Evolutionary conservation across 345 rosid genomes (phyloP).

Genomic region (Populus davidiana): DNA sequence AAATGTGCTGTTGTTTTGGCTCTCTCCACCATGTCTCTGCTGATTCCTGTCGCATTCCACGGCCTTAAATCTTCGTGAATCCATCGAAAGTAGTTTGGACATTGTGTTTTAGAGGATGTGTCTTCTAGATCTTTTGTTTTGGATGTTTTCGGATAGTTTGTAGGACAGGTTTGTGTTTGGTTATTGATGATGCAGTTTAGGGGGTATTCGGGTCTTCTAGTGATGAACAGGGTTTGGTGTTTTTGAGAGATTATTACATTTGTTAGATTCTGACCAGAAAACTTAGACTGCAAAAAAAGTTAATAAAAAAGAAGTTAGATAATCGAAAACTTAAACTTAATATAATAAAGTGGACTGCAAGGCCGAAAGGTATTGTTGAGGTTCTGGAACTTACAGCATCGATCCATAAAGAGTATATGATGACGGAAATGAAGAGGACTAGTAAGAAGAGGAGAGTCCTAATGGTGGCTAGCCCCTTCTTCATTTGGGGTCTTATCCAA

Average conservation of each 20-base stretch:
- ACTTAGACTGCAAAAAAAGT: conserved; percentile 19
- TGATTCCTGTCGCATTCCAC: conserved; percentile 60
- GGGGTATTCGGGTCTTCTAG: background rate
- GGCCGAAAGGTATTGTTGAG: background rate
- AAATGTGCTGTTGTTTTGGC: conserved; percentile 55
- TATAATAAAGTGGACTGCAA: background rate
- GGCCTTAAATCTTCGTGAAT: conserved; percentile 74
- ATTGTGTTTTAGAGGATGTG: background rate
- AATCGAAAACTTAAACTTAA: too few relatives aligned
- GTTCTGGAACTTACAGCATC: conserved; percentile 26
- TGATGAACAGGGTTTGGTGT: background rate
- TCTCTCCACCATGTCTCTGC: conserved; percentile 49
- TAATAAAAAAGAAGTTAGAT: too few relatives aligned
- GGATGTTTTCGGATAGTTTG: conserved; percentile 1
- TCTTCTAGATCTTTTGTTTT: background rate
- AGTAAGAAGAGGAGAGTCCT: conserved; percentile 23
- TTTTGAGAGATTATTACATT: background rate
- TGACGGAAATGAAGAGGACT: conserved; percentile 21
- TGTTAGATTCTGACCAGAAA: background rate
- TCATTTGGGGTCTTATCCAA: conserved; percentile 2
- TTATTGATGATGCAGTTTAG: conserved; percentile 6
- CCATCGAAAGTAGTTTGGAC: conserved; percentile 55
- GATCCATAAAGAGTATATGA: conserved; percentile 23
- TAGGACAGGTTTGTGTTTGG: conserved; percentile 14
- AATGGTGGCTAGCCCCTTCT: conserved; percentile 17